phyloP scores from a whole-genome alignment of 2,329 filamentous ascomycete species.

The Xylariales sp. region DNA sequence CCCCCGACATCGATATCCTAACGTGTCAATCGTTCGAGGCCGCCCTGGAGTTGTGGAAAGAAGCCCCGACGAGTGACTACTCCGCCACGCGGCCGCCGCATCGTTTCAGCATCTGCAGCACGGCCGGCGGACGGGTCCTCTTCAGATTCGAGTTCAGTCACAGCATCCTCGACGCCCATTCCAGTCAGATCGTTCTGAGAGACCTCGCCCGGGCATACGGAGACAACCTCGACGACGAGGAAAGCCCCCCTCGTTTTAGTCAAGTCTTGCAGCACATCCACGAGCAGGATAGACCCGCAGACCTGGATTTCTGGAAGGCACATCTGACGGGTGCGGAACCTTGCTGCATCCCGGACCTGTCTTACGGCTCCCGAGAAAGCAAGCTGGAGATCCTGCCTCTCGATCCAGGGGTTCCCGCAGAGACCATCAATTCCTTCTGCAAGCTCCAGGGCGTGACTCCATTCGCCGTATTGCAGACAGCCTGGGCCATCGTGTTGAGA shows the following conservation, averaged over 20 bases:
- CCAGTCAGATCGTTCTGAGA: slow-evolving; percentile 5
- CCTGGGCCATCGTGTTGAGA: slow-evolving; percentile 4
- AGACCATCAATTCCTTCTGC: slow-evolving; percentile 3
- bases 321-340: slow-evolving; percentile 7
- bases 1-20: slow-evolving; percentile 1
- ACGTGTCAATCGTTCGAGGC: slow-evolving; percentile 1
- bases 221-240: background rate
- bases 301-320: slow-evolving; percentile 4
- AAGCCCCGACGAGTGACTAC: slow-evolving; percentile 1
- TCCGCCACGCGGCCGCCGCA: background rate
- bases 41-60: slow-evolving; percentile 3
- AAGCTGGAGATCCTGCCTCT: background rate
- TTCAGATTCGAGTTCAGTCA: slow-evolving; percentile 10
- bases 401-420: slow-evolving; percentile 1
- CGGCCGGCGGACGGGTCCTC: slow-evolving; percentile 1
- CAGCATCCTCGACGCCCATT: slow-evolving; percentile 7
- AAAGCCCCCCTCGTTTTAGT: slow-evolving; percentile 4
- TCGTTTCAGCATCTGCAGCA: slow-evolving; percentile 8
- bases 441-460: slow-evolving; percentile 7
- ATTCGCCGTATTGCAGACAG: slow-evolving; percentile 5
- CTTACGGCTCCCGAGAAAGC: background rate
- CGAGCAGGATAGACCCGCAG: background rate
- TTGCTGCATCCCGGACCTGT: slow-evolving; percentile 7
- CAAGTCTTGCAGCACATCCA: slow-evolving; percentile 7
- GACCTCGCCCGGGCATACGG: slow-evolving; percentile 4